Evolutionary conservation across 495 filamentous ascomycete genomes (phyloP), one percentile per base, ranked within the genome.

Genomic region (Xylaria venustula): DNA sequence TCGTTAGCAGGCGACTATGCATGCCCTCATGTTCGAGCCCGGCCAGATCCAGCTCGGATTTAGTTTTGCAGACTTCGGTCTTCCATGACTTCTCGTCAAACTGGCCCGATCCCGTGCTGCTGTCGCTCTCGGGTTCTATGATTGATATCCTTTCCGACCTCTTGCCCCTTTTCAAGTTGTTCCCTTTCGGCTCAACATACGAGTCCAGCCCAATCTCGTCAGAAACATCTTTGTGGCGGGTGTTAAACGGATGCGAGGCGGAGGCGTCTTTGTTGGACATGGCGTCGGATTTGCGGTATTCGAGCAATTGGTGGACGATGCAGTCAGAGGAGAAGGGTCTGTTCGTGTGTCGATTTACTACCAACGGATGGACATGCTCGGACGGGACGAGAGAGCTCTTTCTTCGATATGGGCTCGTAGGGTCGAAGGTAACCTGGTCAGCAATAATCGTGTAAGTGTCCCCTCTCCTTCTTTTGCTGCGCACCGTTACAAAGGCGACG

Each of bases 241-340:
- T 26, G 19, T 42, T 44, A 57, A 68, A 52, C 54, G 64, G 36
- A 25, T 59, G 25, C 2, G 34, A 17, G 0, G 37, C 14, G 1
- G 14, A 49, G 42, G 41, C 49, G 28, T 59, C 45, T 7, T 47
- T 53, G 32, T 64, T 41, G 48, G 62, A 63, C 12, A 34, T 25
- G 28, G 22, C 15, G 0, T 52, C 48, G 32, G 52, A 36, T 63
- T 74, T 76, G 67, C 81, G 77, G 71, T 76, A 54, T 53, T 87
- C 89, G 28, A 97, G 85, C 7, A 97, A 81, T 20, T 88, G 83
- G 70, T 97, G 92, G 6, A 97, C 90, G 60, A 93, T 86, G 69
- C 92, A 97, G 57, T 89, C 84, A 0, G 89, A 73, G 9, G 67
- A 46, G 32, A 62, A 64, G 20, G 58, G 51, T 58, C 68, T 92